Base-by-base conservation (phyloP, 2,329 filamentous ascomycete species). In the Lasiodiplodia sp. region DNA sequence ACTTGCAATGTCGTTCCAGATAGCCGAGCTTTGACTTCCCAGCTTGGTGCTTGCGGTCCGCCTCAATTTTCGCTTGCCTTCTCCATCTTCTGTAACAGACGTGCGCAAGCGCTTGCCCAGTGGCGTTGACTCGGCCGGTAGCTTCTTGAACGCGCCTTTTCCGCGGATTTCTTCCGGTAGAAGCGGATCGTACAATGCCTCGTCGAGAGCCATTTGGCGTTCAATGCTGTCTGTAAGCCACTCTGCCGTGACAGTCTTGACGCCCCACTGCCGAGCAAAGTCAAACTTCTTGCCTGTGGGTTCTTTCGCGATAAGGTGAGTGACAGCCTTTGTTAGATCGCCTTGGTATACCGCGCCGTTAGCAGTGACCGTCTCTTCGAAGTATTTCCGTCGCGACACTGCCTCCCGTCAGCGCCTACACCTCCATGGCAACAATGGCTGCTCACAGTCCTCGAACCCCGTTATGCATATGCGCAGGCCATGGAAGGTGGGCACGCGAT, bases 1-100 rank as follows among this genome's bases (percentile, higher is more conserved):
- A 37, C 28, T 89, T 28, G 96, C 86, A 69, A 99, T 96, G 74
- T 96, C 93, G 5, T 91, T 91, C 95, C 95, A 98, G n/a, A 98
- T 86, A 34, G 88, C 89, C 73, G 94, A 89, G 72, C 90, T 91
- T 75, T 97, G 94, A 62, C 86, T 91, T 69, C 86, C 90, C 38
- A 98, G 83, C 77, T 93, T 95, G 76, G 91, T 89, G 78, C 94
- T 97, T 25, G 94, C 92, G 6, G 92, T 94, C 74, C 94, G 91
- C 72, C 96, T 89, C 72, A 99, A 81, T 81, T 97, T 98, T 72
- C 94, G 88, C 71, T 88, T 88, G 10, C 86, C 85, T 51, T 89
- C 87, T 3, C 78, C 75, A n/a, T 75, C 71, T 44, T 77, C 77
- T 44, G 71, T 69, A 18, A 76, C 74, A 23, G 57, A 8, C 11